Conservation (phyloP, 176 grass and related monocot genomes). For the Carex myosuroides region DNA sequence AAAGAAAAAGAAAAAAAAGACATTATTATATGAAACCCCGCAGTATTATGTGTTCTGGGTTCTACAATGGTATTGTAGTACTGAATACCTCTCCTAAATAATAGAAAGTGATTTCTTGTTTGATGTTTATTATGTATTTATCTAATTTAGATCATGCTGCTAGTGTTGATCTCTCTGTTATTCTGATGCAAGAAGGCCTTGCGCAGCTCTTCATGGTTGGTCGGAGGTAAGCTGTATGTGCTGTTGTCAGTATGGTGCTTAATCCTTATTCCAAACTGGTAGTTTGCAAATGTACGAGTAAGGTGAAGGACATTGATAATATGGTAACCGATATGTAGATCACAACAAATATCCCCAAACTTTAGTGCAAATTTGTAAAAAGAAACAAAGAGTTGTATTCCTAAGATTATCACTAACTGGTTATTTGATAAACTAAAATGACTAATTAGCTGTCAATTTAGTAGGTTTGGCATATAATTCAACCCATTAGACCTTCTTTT, state of each 20-base stretch:
- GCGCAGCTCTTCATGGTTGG: constrained; percentile 83
- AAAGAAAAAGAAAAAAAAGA: background rate
- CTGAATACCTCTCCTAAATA: background rate
- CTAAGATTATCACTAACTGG: background rate
- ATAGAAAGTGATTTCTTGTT: background rate
- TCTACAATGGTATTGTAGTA: background rate
- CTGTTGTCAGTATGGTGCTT: background rate
- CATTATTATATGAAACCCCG: background rate
- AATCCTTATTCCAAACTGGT: background rate
- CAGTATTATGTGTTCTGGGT: background rate
- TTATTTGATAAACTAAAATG: background rate
- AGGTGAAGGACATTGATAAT: background rate
- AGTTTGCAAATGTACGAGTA: constrained; percentile 1
- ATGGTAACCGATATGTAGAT: background rate
- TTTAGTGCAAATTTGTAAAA: background rate
- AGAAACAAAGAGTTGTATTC: background rate
- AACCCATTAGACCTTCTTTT: background rate
- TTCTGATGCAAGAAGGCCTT: constrained; percentile 99
- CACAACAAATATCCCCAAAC: background rate
- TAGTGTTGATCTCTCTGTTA: constrained; percentile 95
- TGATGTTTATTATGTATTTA: background rate
- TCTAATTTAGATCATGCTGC: constrained; percentile 69
- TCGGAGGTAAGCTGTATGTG: constrained; percentile 45
- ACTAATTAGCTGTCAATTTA: background rate
- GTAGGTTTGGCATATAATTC: background rate